Evolutionary conservation across 2,329 filamentous ascomycete species (phyloP).

Genomic region (Venturia pyrina): DNA sequence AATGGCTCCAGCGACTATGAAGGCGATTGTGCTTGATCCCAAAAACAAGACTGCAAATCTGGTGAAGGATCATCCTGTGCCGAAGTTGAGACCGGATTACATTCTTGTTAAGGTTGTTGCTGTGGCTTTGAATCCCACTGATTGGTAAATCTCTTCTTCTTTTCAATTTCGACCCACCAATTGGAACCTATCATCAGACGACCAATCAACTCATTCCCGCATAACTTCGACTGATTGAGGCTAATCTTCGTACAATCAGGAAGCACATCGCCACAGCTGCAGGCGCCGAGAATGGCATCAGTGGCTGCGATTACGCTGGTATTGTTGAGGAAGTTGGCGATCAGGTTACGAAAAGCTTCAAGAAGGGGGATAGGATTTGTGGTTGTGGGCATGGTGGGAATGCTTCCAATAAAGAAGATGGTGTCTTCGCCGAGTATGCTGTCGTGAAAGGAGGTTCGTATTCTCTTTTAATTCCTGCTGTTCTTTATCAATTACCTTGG

Average conservation of each 20-base stretch:
- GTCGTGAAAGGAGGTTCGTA: slow-evolving; percentile 6
- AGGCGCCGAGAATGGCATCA: slow-evolving; percentile 23
- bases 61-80: slow-evolving; percentile 21
- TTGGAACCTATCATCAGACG: too few relatives aligned
- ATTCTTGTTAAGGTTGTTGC: slow-evolving; percentile 43
- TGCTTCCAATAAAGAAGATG: slow-evolving; percentile 1
- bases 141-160: background rate
- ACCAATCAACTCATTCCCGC: too few relatives aligned
- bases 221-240: too few relatives aligned
- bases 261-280: slow-evolving; percentile 21
- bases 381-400: slow-evolving; percentile 8
- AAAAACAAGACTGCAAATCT: background rate
- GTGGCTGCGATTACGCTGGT: slow-evolving; percentile 30
- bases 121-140: slow-evolving; percentile 26
- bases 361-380: slow-evolving; percentile 11
- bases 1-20: slow-evolving; percentile 6
- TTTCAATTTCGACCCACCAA: slow-evolving; percentile 23
- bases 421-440: slow-evolving; percentile 9
- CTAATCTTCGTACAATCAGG: background rate
- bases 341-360: slow-evolving; percentile 19
- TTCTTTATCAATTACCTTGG: background rate
- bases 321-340: slow-evolving; percentile 26
- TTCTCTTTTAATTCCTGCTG: background rate
- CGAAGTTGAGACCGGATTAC: slow-evolving; percentile 38
- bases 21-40: slow-evolving; percentile 4